Evolutionary conservation across 2,329 filamentous ascomycete genomes (phyloP).

Genomic region (Xylaria sp.): DNA sequence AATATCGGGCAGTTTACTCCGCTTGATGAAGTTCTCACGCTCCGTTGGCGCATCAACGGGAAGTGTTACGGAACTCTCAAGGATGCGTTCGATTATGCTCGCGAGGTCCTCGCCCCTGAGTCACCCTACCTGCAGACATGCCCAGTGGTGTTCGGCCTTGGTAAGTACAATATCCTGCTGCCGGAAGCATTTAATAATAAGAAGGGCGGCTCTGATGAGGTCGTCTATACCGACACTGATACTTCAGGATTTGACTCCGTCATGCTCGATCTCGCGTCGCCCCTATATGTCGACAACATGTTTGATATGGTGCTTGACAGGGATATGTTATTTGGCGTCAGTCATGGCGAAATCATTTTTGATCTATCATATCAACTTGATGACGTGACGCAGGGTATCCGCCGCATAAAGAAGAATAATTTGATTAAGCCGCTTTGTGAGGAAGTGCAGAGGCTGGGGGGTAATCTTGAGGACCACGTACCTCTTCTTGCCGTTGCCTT

Average conservation of each 20-base stretch:
- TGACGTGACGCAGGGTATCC: neutral
- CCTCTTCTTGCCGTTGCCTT: neutral
- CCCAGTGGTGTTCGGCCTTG: neutral
- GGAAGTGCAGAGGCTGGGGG: neutral
- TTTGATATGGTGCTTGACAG: neutral
- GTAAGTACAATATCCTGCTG: neutral
- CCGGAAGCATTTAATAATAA: neutral
- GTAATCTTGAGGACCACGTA: neutral
- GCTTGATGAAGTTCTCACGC: neutral
- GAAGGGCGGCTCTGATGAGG: neutral
- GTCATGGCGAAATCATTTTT: neutral
- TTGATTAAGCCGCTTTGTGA: neutral
- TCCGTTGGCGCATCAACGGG: neutral
- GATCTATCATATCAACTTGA: neutral
- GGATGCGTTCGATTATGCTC: neutral
- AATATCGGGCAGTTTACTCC: neutral
- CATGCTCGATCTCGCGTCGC: neutral
- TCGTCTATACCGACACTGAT: neutral
- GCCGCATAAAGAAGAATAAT: neutral
- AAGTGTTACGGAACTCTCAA: neutral
- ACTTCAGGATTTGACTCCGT: neutral
- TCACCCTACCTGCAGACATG: neutral
- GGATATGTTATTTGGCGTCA: neutral
- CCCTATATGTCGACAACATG: neutral
- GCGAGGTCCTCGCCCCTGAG: neutral